These are phyloP conservation scores for Pholiota molesta DNA, from an alignment of 768 basidiomycete genomes.

Conservation along the genomic window DNA sequence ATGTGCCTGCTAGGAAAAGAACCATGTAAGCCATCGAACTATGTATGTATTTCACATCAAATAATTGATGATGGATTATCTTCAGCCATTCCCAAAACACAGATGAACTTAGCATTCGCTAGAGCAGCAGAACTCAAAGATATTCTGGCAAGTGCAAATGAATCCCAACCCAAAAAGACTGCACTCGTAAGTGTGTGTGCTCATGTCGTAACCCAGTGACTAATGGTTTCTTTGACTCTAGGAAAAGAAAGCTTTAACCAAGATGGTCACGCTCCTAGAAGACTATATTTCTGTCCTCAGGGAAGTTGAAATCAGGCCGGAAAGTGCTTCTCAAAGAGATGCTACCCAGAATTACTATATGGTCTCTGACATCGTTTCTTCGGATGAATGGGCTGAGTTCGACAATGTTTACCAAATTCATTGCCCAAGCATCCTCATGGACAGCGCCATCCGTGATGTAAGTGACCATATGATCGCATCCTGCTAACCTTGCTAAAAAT, in stretches of 20 bases:
- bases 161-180: conserved; percentile 5
- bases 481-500: conserved; percentile 6
- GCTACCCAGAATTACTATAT: conserved; percentile 58
- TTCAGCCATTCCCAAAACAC: conserved; percentile 65
- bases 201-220: neutral
- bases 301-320: conserved; percentile 39
- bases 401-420: conserved; percentile 92
- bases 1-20: conserved; percentile 76
- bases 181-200: conserved; percentile 12
- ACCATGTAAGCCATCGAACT: conserved; percentile 51
- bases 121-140: conserved; percentile 56
- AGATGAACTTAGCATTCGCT: conserved; percentile 58
- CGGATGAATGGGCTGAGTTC: conserved; percentile 79
- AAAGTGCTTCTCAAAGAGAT: conserved; percentile 25
- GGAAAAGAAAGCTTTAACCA: conserved; percentile 24
- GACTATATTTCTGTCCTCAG: conserved; percentile 61
- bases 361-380: conserved; percentile 66
- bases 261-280: conserved; percentile 61
- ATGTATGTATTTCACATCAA: neutral
- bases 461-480: conserved; percentile 28
- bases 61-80: conserved; percentile 10
- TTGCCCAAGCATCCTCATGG: conserved; percentile 79
- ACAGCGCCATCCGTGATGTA: conserved; percentile 79
- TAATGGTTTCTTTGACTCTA: conserved; percentile 5
- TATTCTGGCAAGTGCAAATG: conserved; percentile 9